Conservation (phyloP, 495 filamentous ascomycete species). For the Astrothelium subdiscretum region DNA sequence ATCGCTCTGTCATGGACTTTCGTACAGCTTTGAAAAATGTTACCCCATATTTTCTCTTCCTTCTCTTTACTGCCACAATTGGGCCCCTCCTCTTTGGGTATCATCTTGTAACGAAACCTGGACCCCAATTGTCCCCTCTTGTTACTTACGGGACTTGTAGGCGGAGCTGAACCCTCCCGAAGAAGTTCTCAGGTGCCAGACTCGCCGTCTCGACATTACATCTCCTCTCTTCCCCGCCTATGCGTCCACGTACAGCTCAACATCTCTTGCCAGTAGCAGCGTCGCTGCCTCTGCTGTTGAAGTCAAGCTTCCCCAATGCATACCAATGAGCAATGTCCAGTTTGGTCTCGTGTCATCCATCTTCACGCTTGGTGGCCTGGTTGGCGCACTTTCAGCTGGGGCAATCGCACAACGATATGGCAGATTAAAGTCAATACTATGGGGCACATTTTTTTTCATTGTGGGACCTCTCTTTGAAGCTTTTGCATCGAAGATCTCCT, state of each 20-base stretch:
- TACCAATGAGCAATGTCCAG: conserved; percentile 63
- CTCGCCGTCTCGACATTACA: conserved; percentile 20
- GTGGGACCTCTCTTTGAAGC: conserved; percentile 67
- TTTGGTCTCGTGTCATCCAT: conserved; percentile 79
- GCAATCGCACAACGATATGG: conserved; percentile 62
- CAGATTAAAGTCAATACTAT: conserved; percentile 56
- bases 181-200: conserved; percentile 70
- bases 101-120: conserved; percentile 54
- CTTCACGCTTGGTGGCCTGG: conserved; percentile 79
- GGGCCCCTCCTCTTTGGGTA: conserved; percentile 90
- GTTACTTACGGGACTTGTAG: conserved; percentile 35
- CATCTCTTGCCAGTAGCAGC: conserved; percentile 3
- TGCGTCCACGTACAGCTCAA: background rate
- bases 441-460: conserved; percentile 63
- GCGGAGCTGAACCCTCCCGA: conserved; percentile 92
- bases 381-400: conserved; percentile 69
- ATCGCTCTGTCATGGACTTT: conserved; percentile 19
- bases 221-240: conserved; percentile 1
- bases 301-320: conserved; percentile 54
- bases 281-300: conserved; percentile 15
- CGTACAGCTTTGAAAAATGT: conserved; percentile 23
- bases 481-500: conserved; percentile 49
- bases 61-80: conserved; percentile 33
- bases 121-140: background rate
- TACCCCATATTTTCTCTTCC: conserved; percentile 29